Percentiles rank a stretch among this genome's conserved stretches.
These are phyloP conservation scores for Rhizophora apiculata DNA, from an alignment of 345 rosid species.

Conservation along the genomic window DNA sequence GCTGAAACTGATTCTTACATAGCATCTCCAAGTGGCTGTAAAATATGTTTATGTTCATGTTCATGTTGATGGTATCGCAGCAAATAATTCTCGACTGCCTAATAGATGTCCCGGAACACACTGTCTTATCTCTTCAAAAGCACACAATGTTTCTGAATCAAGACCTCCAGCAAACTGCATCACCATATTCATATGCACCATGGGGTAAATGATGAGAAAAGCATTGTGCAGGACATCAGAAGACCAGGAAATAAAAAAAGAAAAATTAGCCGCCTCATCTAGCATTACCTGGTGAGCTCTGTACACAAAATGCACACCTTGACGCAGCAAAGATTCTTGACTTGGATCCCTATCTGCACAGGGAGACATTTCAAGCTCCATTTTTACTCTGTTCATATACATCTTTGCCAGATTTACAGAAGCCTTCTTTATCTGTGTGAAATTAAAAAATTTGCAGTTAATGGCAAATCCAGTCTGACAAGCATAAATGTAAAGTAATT, in stretches of 20 bases:
- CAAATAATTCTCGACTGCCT: slow-evolving; percentile 40
- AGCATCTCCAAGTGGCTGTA: no score
- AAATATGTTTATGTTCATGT: no score
- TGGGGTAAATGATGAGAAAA: background rate
- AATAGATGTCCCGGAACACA: slow-evolving; percentile 52
- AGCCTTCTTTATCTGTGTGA: slow-evolving; percentile 65
- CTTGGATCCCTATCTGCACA: slow-evolving; percentile 58
- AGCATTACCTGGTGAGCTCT: slow-evolving; percentile 74
- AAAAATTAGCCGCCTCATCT: background rate
- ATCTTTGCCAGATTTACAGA: slow-evolving; percentile 68
- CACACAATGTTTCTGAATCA: slow-evolving; percentile 78
- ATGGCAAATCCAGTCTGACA: background rate
- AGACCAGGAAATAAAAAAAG: no score
- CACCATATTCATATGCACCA: background rate
- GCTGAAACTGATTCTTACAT: no score
- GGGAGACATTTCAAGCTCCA: slow-evolving; percentile 56
- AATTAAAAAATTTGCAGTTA: slow-evolving; percentile 7
- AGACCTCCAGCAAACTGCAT: slow-evolving; percentile 83
- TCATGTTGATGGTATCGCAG: slow-evolving; percentile 50
- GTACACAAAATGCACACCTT: slow-evolving; percentile 75
- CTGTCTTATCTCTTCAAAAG: slow-evolving; percentile 76
- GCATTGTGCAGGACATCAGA: background rate
- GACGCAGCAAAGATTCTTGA: slow-evolving; percentile 72
- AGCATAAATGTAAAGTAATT: no score
- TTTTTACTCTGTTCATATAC: slow-evolving; percentile 74